Conservation (phyloP, 768 basidiomycete species). For the Lactarius quietus region DNA sequence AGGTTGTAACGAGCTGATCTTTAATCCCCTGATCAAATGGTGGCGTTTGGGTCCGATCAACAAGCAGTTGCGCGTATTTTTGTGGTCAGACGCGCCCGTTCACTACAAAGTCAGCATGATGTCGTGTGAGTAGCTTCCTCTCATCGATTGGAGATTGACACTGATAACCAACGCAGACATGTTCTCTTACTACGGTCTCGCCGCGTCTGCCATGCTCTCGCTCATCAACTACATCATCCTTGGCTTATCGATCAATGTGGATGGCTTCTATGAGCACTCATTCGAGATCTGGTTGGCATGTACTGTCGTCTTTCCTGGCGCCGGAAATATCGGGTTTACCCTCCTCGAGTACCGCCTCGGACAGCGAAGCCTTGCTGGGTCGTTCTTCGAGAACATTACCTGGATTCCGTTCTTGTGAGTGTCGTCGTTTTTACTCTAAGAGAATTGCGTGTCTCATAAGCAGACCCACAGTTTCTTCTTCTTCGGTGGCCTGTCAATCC, state of each 20-base stretch:
- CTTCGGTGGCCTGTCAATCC: conserved; percentile 55
- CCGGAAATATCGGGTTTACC: conserved; percentile 66
- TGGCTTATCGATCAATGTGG: conserved; percentile 56
- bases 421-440: conserved; percentile 20
- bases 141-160: too few species aligned
- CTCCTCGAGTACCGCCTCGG: conserved; percentile 68
- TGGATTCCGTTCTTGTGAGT: conserved; percentile 77
- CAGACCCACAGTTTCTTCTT: conserved; percentile 42
- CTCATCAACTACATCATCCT: conserved; percentile 68
- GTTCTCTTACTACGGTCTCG: conserved; percentile 59
- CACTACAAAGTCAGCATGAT: conserved; percentile 84
- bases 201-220: conserved; percentile 58
- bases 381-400: conserved; percentile 55
- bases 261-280: conserved; percentile 67
- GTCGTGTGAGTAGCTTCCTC: conserved; percentile 48
- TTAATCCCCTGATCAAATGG: conserved; percentile 81
- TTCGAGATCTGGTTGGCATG: conserved; percentile 76
- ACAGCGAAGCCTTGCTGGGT: conserved; percentile 46
- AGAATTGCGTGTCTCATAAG: background rate
- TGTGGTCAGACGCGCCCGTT: conserved; percentile 73
- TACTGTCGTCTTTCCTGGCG: conserved; percentile 63
- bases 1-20: conserved; percentile 77
- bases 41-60: conserved; percentile 78
- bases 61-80: conserved; percentile 69
- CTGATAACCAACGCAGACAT: conserved; percentile 33